Conservation (phyloP, 495 filamentous ascomycete species). For the Podospora pseudocomata region DNA sequence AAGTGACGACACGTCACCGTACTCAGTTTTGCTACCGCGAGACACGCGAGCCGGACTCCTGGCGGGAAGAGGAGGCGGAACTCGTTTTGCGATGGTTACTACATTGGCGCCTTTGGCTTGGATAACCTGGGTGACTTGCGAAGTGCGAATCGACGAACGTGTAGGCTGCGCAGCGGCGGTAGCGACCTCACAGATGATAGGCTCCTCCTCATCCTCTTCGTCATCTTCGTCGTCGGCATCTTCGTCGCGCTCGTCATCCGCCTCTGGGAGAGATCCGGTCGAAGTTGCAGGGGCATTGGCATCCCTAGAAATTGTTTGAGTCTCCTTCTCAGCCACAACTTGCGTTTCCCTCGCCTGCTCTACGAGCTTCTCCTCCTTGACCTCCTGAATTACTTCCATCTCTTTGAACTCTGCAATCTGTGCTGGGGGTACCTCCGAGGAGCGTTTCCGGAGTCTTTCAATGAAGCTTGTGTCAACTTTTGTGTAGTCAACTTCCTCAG, state of each 20-base stretch:
- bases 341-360: slow-evolving; percentile 7
- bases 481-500: slow-evolving; percentile 52
- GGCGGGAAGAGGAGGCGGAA: slow-evolving; percentile 61
- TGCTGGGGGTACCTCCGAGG: slow-evolving; percentile 22
- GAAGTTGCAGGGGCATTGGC: background rate
- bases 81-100: slow-evolving; percentile 69
- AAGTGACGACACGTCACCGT: slow-evolving; percentile 30
- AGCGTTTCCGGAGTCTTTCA: slow-evolving; percentile 29
- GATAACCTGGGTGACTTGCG: slow-evolving; percentile 39
- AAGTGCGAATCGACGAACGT: slow-evolving; percentile 50
- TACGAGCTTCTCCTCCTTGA: background rate
- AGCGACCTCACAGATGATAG: slow-evolving; percentile 51
- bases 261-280: background rate
- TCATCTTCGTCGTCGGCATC: slow-evolving; percentile 46
- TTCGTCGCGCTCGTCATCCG: slow-evolving; percentile 30
- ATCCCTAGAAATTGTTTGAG: background rate
- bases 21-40: slow-evolving; percentile 37
- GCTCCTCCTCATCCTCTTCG: slow-evolving; percentile 47
- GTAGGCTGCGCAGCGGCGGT: slow-evolving; percentile 45
- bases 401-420: slow-evolving; percentile 10
- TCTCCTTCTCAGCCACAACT: background rate
- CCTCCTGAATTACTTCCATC: slow-evolving; percentile 14
- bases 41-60: slow-evolving; percentile 54
- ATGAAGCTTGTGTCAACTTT: slow-evolving; percentile 49
- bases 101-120: slow-evolving; percentile 53